Conservation (phyloP, 352 stramenopile genomes). For the Globisporangium ultimum region DNA sequence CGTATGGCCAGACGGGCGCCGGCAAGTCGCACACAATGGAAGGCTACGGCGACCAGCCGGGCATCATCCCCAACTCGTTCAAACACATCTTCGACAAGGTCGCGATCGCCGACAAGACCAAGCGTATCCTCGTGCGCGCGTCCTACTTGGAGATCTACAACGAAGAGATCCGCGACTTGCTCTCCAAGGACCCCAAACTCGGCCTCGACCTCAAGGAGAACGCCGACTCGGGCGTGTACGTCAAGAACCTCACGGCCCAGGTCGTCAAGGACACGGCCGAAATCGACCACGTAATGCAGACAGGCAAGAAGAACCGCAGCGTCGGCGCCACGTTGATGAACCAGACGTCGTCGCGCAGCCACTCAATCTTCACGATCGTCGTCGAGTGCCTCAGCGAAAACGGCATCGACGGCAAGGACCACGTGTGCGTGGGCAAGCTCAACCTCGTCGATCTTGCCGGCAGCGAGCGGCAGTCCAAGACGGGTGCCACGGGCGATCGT, state of each 20-base stretch:
- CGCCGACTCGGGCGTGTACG: conserved; percentile 88
- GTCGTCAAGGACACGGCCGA: conserved; percentile 88
- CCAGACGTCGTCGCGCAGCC: conserved; percentile 94
- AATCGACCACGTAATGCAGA: conserved; percentile 91
- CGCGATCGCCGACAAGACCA: conserved; percentile 79
- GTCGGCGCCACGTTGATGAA: conserved; percentile 98
- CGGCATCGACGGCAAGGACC: conserved; percentile 73
- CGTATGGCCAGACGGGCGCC: conserved; percentile 70
- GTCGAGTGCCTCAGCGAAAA: conserved; percentile 88
- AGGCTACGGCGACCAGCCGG: conserved; percentile 71
- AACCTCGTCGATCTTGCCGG: conserved; percentile 90
- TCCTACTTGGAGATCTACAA: conserved; percentile 98
- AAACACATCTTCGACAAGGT: conserved; percentile 90
- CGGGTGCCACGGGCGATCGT: conserved; percentile 59
- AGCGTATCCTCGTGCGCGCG: conserved; percentile 94
- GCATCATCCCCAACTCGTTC: conserved; percentile 90
- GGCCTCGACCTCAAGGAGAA: conserved; percentile 92
- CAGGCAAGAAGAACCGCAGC: conserved; percentile 93
- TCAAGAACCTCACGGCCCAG: conserved; percentile 83
- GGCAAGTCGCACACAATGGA: conserved; percentile 90
- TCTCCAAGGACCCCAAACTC: conserved; percentile 79
- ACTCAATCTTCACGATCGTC: conserved; percentile 98
- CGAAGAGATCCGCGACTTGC: conserved; percentile 95
- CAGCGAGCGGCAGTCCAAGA: conserved; percentile 76
- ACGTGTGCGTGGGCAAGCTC: conserved; percentile 96